Base-by-base conservation (phyloP, 495 filamentous ascomycete species). In the Talaromyces trachyspermus region DNA sequence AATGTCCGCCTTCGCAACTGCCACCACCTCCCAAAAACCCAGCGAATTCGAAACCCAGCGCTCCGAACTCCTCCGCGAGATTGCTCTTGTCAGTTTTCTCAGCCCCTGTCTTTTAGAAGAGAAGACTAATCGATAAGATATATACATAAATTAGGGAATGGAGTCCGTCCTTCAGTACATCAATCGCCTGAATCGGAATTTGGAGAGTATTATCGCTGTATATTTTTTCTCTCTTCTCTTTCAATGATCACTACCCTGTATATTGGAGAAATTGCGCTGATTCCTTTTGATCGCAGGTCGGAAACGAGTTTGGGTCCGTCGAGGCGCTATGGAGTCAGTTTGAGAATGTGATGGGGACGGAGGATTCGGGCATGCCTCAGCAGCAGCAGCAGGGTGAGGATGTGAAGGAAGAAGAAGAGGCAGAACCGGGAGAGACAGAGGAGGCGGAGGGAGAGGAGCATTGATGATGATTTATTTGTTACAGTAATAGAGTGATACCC, bases 241-340 rank as follows among this genome's bases (percentile, higher is more conserved):
- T 10, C 17, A 10, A 25, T 33, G 8, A 20, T 27, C 8, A 15
- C 36, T 39, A 8, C n/a, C 17, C 35, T 11, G 6, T 12, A 6
- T 38, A 11, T 11, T 12, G 3, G 17, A 18, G 22, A 22, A 3
- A 12, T n/a, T 24, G 9, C n/a, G 22, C 6, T 11, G 1, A 29
- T 43, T 43, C 30, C 17, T 4, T 25, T 25, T 25, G 49, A 18
- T 8, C 5, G 2, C 38, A 90, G 86, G 87, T 98, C 22, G 92
- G 92, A 6, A 96, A 95, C 60, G 92, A 98, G 57, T 97, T 98
- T 61, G 79, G 85, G n/a, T 88, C 86, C 7, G 92, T 98, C 14
- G 92, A 98, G 65, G 88, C 88, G 20, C 76, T 98, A 26, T 98
- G 92, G 92, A 89, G 85, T 26, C 88, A 94, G 49, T 98, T 98